A percentile compares a stretch with the other conserved stretches of the same genome.
Evolutionary conservation across 2,329 filamentous ascomycete species (phyloP).

Genomic region (Sporothrix protearum): DNA sequence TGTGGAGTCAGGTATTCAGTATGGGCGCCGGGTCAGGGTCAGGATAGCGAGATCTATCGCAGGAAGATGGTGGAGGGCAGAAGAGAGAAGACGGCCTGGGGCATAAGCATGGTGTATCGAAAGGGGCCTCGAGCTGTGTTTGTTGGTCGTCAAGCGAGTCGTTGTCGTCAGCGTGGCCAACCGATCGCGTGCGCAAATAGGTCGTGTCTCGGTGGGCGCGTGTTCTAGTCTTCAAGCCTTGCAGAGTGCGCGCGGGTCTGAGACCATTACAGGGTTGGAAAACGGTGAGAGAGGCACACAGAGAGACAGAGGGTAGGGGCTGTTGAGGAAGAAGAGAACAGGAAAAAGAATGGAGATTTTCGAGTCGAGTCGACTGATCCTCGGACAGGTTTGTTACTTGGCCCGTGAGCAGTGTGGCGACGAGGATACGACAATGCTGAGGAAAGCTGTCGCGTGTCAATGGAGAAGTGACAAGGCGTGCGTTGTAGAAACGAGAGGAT

Average conservation of each 20-base stretch:
- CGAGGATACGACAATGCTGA: neutral
- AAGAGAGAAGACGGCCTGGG: constrained; percentile 29
- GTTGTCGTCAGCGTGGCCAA: neutral
- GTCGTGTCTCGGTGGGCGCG: neutral
- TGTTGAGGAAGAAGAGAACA: neutral
- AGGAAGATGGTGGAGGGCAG: constrained; percentile 32
- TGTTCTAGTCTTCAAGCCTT: neutral
- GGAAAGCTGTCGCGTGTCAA: neutral
- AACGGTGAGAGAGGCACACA: neutral
- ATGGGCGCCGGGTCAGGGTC: neutral
- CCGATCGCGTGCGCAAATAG: constrained; percentile 15
- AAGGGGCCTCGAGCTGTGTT: neutral
- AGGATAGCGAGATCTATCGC: constrained; percentile 27
- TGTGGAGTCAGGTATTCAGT: neutral
- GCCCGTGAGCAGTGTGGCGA: neutral
- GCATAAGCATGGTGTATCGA: constrained; percentile 32
- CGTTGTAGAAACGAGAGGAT: neutral
- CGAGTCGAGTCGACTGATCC: neutral
- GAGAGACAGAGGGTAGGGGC: neutral
- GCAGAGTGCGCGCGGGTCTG: neutral
- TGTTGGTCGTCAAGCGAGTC: constrained; percentile 8
- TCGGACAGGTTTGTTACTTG: neutral
- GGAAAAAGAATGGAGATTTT: neutral
- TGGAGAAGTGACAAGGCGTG: neutral
- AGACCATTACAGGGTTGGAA: neutral